Conservation (phyloP, 2,329 filamentous ascomycete species). For the Colletotrichum sp. region DNA sequence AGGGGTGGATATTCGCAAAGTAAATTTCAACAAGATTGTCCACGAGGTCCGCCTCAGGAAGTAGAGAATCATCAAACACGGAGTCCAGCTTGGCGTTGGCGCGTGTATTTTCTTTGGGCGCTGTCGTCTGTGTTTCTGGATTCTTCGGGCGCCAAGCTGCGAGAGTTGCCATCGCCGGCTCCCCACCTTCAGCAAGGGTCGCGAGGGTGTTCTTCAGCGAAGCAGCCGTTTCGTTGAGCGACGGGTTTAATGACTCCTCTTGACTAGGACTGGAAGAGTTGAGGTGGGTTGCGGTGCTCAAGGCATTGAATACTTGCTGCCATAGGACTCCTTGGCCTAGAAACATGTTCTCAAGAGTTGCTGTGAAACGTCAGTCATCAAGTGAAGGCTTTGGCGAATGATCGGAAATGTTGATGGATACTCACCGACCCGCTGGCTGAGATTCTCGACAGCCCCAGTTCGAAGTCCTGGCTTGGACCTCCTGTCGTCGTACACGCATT, state of each 20-base stretch:
- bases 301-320: slow-evolving; percentile 35
- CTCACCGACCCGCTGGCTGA: slow-evolving; percentile 31
- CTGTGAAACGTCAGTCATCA: slow-evolving; percentile 14
- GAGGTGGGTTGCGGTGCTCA: not conserved
- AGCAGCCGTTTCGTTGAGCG: slow-evolving; percentile 22
- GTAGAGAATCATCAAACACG: not conserved
- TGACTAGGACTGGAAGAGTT: not conserved
- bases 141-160: not conserved
- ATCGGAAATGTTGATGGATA: not conserved
- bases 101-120: not conserved
- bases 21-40: slow-evolving; percentile 37
- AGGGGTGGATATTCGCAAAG: slow-evolving; percentile 41
- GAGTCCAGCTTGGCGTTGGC: not conserved
- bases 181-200: slow-evolving; percentile 14
- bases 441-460: slow-evolving; percentile 36
- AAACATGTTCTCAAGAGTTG: slow-evolving; percentile 41
- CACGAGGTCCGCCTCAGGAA: slow-evolving; percentile 35
- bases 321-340: slow-evolving; percentile 39
- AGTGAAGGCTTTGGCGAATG: slow-evolving; percentile 10
- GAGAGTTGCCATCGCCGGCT: not conserved
- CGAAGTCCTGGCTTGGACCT: slow-evolving; percentile 36
- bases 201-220: slow-evolving; percentile 25
- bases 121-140: not conserved
- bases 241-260: not conserved
- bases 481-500: slow-evolving; percentile 38